Evolutionary conservation across 306 rosid species (phyloP).

Genomic region (Rosa chinensis): DNA sequence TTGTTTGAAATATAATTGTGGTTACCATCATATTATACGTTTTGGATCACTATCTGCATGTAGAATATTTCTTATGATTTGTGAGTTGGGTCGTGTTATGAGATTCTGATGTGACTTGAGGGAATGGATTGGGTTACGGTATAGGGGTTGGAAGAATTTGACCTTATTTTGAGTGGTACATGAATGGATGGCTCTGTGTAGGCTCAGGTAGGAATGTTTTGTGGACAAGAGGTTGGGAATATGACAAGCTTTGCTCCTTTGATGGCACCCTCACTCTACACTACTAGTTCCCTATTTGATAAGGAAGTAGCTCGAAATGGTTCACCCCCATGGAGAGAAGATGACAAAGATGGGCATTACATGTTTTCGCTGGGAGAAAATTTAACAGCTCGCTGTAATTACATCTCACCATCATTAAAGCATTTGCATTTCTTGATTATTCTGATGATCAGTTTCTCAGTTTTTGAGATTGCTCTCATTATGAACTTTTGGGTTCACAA

Average conservation of each 20-base stretch:
- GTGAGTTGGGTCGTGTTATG: slow-evolving; percentile 5
- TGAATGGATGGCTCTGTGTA: slow-evolving; percentile 96
- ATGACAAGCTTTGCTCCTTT: slow-evolving; percentile 80
- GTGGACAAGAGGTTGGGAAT: slow-evolving; percentile 92
- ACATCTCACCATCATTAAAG: slow-evolving; percentile 62
- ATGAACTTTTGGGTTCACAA: neutral
- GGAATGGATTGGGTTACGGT: slow-evolving; percentile 20
- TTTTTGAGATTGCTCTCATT: neutral
- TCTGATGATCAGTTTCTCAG: neutral
- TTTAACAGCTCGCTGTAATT: slow-evolving; percentile 98
- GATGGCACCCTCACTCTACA: slow-evolving; percentile 66
- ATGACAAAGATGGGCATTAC: slow-evolving; percentile 99
- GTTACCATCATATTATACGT: neutral
- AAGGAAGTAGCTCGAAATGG: slow-evolving; percentile 88
- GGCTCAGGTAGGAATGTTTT: slow-evolving; percentile 99
- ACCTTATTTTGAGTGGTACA: slow-evolving; percentile 52
- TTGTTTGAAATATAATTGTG: neutral
- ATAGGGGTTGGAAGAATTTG: slow-evolving; percentile 28
- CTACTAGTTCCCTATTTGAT: slow-evolving; percentile 58
- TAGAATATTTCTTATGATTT: neutral
- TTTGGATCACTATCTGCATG: neutral
- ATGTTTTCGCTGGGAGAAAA: slow-evolving; percentile 95
- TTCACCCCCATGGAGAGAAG: slow-evolving; percentile 97
- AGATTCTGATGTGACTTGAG: neutral
- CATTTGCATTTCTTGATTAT: slow-evolving; percentile 13